These are phyloP conservation scores for Barnettozyma pratensis DNA, from an alignment of 805 yeast species.

Conservation along the genomic window DNA sequence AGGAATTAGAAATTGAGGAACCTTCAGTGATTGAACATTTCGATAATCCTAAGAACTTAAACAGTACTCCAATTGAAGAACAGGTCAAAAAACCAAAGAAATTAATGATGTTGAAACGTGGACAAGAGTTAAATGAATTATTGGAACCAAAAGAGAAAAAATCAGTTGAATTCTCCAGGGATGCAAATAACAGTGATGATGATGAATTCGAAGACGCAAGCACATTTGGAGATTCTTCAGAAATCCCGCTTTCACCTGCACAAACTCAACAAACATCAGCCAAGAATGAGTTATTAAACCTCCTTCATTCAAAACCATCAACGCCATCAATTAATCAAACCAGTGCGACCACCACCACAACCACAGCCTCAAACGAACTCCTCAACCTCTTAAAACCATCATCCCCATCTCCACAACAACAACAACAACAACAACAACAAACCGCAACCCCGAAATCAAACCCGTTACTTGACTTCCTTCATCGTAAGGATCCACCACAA, in stretches of 20 bases:
- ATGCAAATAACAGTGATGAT: constrained; percentile 8
- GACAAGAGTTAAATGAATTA: constrained; percentile 27
- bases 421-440: background rate
- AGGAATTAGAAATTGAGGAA: background rate
- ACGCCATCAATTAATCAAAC: background rate
- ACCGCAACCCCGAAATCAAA: background rate
- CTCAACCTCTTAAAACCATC: constrained; percentile 1
- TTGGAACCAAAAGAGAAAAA: constrained; percentile 3
- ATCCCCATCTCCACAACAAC: background rate
- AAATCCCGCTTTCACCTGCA: background rate
- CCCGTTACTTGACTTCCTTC: constrained; percentile 1
- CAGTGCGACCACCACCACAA: background rate
- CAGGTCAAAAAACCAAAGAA: constrained; percentile 20
- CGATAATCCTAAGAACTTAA: background rate
- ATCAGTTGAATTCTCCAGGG: constrained; percentile 7
- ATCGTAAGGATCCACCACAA: constrained; percentile 1
- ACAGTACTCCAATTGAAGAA: background rate
- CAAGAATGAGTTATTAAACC: constrained; percentile 1
- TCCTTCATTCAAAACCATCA: constrained; percentile 3
- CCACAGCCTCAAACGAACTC: background rate
- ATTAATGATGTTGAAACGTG: constrained; percentile 32
- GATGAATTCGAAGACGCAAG: constrained; percentile 6
- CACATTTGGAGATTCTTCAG: background rate
- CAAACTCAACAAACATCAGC: background rate
- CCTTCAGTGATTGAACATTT: constrained; percentile 4